Percentiles rank a stretch among this genome's conserved stretches.
These are phyloP conservation scores for Volutella citrinella DNA, from an alignment of 2,329 filamentous ascomycete genomes.

Conservation along the genomic window DNA sequence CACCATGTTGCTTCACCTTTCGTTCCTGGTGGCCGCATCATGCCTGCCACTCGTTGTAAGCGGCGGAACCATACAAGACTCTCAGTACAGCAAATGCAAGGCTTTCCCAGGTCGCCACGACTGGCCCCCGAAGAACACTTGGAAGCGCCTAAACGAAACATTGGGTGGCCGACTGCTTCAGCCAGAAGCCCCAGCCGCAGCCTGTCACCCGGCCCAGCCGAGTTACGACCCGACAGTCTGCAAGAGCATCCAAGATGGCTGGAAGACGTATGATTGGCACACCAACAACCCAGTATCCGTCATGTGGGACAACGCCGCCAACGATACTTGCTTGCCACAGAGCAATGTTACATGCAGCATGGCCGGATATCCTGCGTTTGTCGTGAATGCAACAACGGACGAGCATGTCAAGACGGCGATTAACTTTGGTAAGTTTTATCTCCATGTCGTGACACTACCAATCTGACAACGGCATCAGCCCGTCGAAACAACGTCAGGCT, in stretches of 20 bases:
- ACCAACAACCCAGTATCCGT: conserved; percentile 28
- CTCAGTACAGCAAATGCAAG: too few relatives aligned
- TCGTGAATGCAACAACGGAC: conserved; percentile 32
- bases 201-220: conserved; percentile 27
- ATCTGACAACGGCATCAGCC: conserved; percentile 29
- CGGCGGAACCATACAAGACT: too few relatives aligned
- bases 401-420: conserved; percentile 33
- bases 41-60: too few relatives aligned
- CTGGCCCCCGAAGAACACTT: conserved; percentile 47
- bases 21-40: too few relatives aligned
- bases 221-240: conserved; percentile 30
- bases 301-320: conserved; percentile 41
- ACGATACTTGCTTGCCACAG: conserved; percentile 49
- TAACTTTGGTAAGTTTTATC: conserved; percentile 37
- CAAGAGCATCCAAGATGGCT: conserved; percentile 14
- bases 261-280: conserved; percentile 29
- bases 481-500: conserved; percentile 41
- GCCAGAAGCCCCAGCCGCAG: conserved; percentile 35
- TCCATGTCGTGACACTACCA: not conserved
- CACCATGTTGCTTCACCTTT: too few relatives aligned
- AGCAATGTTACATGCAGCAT: conserved; percentile 30
- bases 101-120: conserved; percentile 40
- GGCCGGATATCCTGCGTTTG: conserved; percentile 33
- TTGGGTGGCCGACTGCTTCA: conserved; percentile 40
- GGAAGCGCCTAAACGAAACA: conserved; percentile 44